These are phyloP conservation scores for Kurtzmaniella quercitrusa DNA, from an alignment of 1,139 yeast species.

Conservation along the genomic window DNA sequence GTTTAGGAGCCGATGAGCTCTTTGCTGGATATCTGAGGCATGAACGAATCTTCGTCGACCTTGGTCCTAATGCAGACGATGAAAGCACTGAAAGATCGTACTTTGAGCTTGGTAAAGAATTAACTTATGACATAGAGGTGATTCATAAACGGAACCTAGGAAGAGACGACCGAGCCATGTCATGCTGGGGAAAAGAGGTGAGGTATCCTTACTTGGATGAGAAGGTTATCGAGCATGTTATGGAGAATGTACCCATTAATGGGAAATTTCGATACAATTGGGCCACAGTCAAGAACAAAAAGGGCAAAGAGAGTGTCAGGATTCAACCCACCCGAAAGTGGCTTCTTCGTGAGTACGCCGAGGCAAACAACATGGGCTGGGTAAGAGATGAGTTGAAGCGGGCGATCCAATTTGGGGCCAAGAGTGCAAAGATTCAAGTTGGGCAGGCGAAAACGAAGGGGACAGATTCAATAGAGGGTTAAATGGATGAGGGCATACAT, in stretches of 20 bases:
- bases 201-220: constrained; percentile 85
- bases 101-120: constrained; percentile 37
- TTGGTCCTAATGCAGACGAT: constrained; percentile 16
- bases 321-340: constrained; percentile 49
- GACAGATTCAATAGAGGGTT: constrained; percentile 33
- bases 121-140: constrained; percentile 64
- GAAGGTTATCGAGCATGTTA: constrained; percentile 50
- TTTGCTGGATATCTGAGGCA: constrained; percentile 93
- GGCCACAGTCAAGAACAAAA: constrained; percentile 25
- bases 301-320: constrained; percentile 19
- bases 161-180: constrained; percentile 84
- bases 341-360: constrained; percentile 62
- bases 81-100: constrained; percentile 18
- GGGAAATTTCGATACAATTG: constrained; percentile 40
- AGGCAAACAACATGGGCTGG: constrained; percentile 41
- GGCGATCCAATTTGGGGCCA: constrained; percentile 95
- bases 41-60: constrained; percentile 42
- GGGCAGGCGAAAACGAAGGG: constrained; percentile 68
- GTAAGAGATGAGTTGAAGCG: constrained; percentile 79
- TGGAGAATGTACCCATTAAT: constrained; percentile 45
- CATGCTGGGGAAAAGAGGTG: constrained; percentile 85
- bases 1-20: constrained; percentile 95
- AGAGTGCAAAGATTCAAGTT: constrained; percentile 85
- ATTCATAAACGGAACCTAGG: constrained; percentile 79
- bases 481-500: too few relatives aligned